Percentiles rank a stretch among this genome's conserved stretches.
Evolutionary conservation across 768 basidiomycete species (phyloP).

Genomic region (Lentinus tigrinus): DNA sequence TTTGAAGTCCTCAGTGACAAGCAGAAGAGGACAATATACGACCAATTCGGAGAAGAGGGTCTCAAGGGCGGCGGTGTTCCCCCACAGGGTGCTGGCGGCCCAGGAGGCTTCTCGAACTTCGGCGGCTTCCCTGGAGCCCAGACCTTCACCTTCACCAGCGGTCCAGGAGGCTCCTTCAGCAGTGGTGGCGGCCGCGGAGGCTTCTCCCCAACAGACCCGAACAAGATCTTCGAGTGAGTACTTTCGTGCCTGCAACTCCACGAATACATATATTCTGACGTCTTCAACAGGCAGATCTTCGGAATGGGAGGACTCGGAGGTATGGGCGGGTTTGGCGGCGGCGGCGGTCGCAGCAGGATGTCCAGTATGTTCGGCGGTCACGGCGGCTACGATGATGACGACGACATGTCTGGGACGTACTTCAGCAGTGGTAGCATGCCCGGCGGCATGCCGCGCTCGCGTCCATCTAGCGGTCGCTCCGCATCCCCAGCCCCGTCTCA

Average conservation of each 20-base stretch:
- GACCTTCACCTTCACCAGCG: conserved; percentile 26
- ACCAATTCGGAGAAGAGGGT: conserved; percentile 95
- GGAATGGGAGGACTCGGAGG: conserved; percentile 43
- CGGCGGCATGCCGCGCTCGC: conserved; percentile 45
- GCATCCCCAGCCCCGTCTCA: conserved; percentile 41
- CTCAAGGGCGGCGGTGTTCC: conserved; percentile 71
- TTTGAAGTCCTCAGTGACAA: conserved; percentile 93
- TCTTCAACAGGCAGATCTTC: conserved; percentile 55
- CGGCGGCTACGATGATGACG: conserved; percentile 36
- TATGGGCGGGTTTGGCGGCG: conserved; percentile 35
- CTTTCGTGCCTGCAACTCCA: background rate
- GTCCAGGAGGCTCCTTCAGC: conserved; percentile 10
- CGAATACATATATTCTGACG: background rate
- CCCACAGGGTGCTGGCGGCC: conserved; percentile 48
- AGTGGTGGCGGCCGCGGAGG: conserved; percentile 38
- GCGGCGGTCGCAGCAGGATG: conserved; percentile 9
- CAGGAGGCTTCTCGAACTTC: conserved; percentile 35
- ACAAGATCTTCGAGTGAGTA: conserved; percentile 86
- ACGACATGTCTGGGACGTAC: conserved; percentile 47
- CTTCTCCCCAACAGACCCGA: conserved; percentile 79
- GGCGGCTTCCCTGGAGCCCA: conserved; percentile 22
- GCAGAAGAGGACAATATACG: conserved; percentile 82
- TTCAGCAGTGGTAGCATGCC: conserved; percentile 58
- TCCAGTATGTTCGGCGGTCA: conserved; percentile 25
- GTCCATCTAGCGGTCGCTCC: conserved; percentile 25